A percentile compares a stretch with the other conserved stretches of the same genome.
These are phyloP conservation scores for Microcos paniculata DNA, from an alignment of 345 rosid genomes.

Conservation along the genomic window DNA sequence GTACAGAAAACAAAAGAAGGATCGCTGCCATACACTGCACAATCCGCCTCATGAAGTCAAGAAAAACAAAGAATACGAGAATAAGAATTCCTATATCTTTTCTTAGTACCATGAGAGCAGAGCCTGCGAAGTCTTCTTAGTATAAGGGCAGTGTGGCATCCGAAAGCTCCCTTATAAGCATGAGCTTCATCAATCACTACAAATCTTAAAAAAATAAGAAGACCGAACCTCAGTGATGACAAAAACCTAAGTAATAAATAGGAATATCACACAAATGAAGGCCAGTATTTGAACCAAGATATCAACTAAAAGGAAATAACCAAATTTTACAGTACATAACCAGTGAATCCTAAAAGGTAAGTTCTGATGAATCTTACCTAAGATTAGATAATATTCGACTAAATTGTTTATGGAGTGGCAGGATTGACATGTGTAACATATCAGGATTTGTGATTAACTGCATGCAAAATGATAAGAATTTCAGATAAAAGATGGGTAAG, in stretches of 20 bases:
- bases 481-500: constrained; percentile 21
- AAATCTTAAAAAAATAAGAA: constrained; percentile 45
- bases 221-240: constrained; percentile 5
- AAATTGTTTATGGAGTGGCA: constrained; percentile 78
- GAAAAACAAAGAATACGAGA: background rate
- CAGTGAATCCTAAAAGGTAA: background rate
- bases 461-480: constrained; percentile 24
- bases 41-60: constrained; percentile 17
- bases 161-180: constrained; percentile 93
- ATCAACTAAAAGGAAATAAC: background rate
- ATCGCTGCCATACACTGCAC: constrained; percentile 72
- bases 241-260: background rate
- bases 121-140: constrained; percentile 87
- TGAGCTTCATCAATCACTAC: constrained; percentile 96
- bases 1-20: constrained; percentile 88
- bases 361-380: constrained; percentile 44
- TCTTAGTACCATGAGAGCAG: constrained; percentile 73
- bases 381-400: constrained; percentile 74
- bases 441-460: constrained; percentile 99
- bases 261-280: background rate
- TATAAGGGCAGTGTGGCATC: constrained; percentile 94
- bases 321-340: background rate
- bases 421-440: constrained; percentile 85
- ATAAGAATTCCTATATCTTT: background rate
- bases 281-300: background rate